Percentiles rank a stretch among this genome's conserved stretches.
These are phyloP conservation scores for Trichoderma guizhouense DNA, from an alignment of 2,329 filamentous ascomycete species.

Conservation along the genomic window DNA sequence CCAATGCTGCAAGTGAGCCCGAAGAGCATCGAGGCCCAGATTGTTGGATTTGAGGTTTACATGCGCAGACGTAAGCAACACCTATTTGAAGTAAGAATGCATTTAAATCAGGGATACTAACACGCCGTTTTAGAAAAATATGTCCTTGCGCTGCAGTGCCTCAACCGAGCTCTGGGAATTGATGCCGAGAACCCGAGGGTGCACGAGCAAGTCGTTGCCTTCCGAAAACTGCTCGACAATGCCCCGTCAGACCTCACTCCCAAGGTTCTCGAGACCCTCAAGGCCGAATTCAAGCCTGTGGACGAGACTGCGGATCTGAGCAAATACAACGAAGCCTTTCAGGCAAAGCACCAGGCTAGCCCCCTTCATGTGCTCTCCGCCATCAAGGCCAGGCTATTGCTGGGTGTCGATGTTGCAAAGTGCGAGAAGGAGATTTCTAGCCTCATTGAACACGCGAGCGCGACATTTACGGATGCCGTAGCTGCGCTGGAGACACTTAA, in stretches of 20 bases:
- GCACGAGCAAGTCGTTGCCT: constrained; percentile 70
- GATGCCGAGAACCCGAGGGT: constrained; percentile 67
- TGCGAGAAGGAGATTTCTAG: constrained; percentile 61
- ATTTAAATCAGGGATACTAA: not conserved
- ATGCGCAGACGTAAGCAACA: constrained; percentile 69
- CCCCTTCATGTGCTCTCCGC: constrained; percentile 61
- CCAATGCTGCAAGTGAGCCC: constrained; percentile 81
- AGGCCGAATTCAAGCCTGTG: constrained; percentile 61
- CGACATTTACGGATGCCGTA: constrained; percentile 55
- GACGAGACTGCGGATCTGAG: constrained; percentile 56
- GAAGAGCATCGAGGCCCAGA: constrained; percentile 76
- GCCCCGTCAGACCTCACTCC: constrained; percentile 55
- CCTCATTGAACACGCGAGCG: constrained; percentile 49
- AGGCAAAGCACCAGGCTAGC: constrained; percentile 59
- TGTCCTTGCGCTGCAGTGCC: constrained; percentile 79
- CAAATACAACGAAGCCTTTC: constrained; percentile 64
- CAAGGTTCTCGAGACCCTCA: constrained; percentile 67
- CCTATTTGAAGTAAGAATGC: constrained; percentile 34
- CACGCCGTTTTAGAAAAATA: constrained; percentile 64
- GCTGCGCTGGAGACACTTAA: constrained; percentile 42
- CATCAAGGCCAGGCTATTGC: constrained; percentile 55
- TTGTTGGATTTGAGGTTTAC: constrained; percentile 86
- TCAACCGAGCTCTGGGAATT: constrained; percentile 68
- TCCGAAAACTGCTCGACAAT: constrained; percentile 61
- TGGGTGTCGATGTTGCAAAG: constrained; percentile 56